These are phyloP conservation scores for Iris pallida DNA, from an alignment of 116 monocot genomes.

Conservation along the genomic window DNA sequence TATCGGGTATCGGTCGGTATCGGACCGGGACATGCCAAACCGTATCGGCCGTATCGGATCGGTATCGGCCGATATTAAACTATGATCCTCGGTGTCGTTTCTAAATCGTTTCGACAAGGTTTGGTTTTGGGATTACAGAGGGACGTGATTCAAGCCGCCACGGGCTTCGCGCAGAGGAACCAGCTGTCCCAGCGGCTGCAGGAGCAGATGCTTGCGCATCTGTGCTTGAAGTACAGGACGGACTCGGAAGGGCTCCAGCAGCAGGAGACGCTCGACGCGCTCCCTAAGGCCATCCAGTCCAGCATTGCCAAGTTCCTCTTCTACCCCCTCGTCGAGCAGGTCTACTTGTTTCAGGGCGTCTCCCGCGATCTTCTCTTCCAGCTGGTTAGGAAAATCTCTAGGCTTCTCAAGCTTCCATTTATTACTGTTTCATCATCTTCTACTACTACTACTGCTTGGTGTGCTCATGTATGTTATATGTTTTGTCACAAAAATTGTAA, in stretches of 20 bases:
- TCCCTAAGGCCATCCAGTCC: conserved; percentile 84
- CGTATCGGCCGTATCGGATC: too few relatives aligned
- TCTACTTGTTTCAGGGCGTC: conserved; percentile 71
- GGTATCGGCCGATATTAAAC: too few relatives aligned
- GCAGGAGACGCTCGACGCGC: conserved; percentile 67
- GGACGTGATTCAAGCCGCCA: conserved; percentile 82
- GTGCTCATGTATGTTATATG: background rate
- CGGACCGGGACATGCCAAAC: too few relatives aligned
- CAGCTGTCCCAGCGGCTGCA: conserved; percentile 62
- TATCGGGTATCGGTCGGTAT: too few relatives aligned
- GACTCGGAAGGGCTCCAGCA: conserved; percentile 91
- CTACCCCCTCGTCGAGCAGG: conserved; percentile 55
- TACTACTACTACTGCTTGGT: background rate
- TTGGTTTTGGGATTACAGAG: conserved; percentile 34
- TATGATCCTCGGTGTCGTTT: background rate
- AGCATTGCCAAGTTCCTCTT: conserved; percentile 80
- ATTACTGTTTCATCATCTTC: too few relatives aligned
- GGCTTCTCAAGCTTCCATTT: background rate
- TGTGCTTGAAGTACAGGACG: conserved; percentile 73
- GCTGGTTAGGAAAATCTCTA: conserved; percentile 30
- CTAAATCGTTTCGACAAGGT: background rate
- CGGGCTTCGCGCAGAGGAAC: conserved; percentile 67
- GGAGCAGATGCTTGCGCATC: conserved; percentile 84
- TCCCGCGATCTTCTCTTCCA: conserved; percentile 79
- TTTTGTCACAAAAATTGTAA: conserved; percentile 7